Conservation (phyloP, 495 filamentous ascomycete genomes). For the Trichoderma virens region DNA sequence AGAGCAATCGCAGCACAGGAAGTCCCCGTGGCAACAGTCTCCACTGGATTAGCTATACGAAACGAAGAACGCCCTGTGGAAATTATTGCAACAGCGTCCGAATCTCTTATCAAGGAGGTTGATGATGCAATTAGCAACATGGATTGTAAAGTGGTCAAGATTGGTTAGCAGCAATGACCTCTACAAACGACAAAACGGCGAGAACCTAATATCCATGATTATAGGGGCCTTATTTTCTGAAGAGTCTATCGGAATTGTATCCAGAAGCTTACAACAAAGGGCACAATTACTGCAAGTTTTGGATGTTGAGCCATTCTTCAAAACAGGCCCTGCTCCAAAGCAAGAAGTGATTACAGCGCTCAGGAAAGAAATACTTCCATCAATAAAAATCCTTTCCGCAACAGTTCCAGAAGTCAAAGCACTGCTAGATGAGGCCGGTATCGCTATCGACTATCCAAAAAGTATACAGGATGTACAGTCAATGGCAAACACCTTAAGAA, state of each 20-base stretch:
- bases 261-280: not conserved
- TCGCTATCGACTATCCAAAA: constrained; percentile 8
- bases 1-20: constrained; percentile 7
- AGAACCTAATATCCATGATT: constrained; percentile 5
- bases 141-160: not conserved
- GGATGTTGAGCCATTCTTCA: constrained; percentile 11
- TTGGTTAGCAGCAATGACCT: not conserved
- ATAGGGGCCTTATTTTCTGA: constrained; percentile 7
- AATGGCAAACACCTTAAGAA: constrained; percentile 10
- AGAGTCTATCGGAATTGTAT: constrained; percentile 6
- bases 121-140: not conserved
- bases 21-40: not conserved
- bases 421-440: constrained; percentile 12
- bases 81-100: not conserved
- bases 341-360: constrained; percentile 10
- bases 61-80: not conserved
- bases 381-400: constrained; percentile 4
- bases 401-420: constrained; percentile 11
- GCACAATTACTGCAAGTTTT: not conserved
- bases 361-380: constrained; percentile 9
- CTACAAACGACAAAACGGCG: not conserved
- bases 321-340: constrained; percentile 4
- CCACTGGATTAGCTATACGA: constrained; percentile 3
- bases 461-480: constrained; percentile 11
- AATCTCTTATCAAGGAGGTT: not conserved